phyloP scores from a whole-genome alignment of 805 yeast species.

The Cyberlindnera maclurae region DNA sequence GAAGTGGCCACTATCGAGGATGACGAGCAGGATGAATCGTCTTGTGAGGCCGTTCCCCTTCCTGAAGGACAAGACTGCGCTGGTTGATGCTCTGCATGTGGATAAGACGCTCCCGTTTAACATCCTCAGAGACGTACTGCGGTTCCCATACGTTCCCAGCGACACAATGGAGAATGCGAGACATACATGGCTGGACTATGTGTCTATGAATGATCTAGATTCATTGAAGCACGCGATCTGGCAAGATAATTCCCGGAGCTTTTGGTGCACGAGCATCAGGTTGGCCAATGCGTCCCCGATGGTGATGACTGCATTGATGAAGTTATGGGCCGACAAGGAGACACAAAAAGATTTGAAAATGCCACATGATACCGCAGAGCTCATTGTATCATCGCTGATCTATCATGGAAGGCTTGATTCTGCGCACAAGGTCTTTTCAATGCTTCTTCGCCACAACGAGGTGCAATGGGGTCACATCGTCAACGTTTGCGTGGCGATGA shows the following conservation, averaged over 20 bases:
- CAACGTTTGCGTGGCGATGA: slow-evolving; percentile 8
- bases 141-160: slow-evolving; percentile 6
- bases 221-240: slow-evolving; percentile 1
- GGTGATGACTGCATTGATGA: slow-evolving; percentile 9
- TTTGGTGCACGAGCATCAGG: slow-evolving; percentile 16
- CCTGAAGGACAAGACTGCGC: slow-evolving; percentile 12
- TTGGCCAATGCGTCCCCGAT: slow-evolving; percentile 11
- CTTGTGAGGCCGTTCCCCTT: slow-evolving; percentile 8
- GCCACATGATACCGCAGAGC: slow-evolving; percentile 9
- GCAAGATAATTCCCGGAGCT: background rate
- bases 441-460: background rate
- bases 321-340: slow-evolving; percentile 2
- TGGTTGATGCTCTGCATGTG: slow-evolving; percentile 8
- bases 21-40: too few relatives aligned
- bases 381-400: slow-evolving; percentile 9
- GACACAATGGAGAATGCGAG: slow-evolving; percentile 6
- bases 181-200: slow-evolving; percentile 12
- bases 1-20: too few relatives aligned
- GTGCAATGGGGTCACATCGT: slow-evolving; percentile 14
- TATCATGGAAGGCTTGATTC: slow-evolving; percentile 12
- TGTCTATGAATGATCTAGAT: slow-evolving; percentile 6
- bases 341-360: slow-evolving; percentile 3
- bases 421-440: slow-evolving; percentile 7
- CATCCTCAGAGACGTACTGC: slow-evolving; percentile 15
- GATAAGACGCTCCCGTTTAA: slow-evolving; percentile 16